Evolutionary conservation across 1,139 yeast genomes (phyloP), one percentile per base, ranked within the genome.

Genomic region (Scheffersomyces quercinus): DNA sequence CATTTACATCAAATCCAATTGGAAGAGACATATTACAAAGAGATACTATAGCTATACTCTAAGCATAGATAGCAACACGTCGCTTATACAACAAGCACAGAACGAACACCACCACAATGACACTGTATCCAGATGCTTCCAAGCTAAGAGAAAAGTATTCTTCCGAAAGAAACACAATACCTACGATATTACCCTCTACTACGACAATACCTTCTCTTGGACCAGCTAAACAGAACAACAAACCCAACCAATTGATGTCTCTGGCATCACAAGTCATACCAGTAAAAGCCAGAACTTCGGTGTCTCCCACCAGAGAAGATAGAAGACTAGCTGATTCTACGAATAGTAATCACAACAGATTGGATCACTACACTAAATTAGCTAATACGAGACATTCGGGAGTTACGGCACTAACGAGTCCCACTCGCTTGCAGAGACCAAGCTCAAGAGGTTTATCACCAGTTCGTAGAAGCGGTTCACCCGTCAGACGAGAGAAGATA

Each of bases 401-500:
- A 5, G 32, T 20, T 35, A 13, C 33, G 20, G 4, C 20, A 16
- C 10, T 38, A 33, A 8, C 39, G 11, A 34, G 36, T 35, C 32
- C 37, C 10, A 29, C 20, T 29, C n/a, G 37, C 37, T 5, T 32
- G 28, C 15, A 41, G 29, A 31, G 35, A 9, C 35, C 35, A 28
- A 31, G 42, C 13, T 33, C 48, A 12, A 30, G 42, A 28, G 51
- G 51, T 5, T 36, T 51, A 35, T 65, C 70, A 1, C 70, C 72
- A 2, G 53, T 64, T 15, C 60, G 68, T 47, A 58, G 65, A 44
- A 67, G 73, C 40, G 75, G 75, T 3, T 68, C 74, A 0, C 75
- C 75, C 0, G 56, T 58, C 28, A 51, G 74, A 36, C 53, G 75
- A 35, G 59, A 56, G 40, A 56, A 58, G 37, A 70, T 70, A 14